phyloP scores from a whole-genome alignment of 2,329 filamentous ascomycete genomes.

The Aureobasidium sp. region DNA sequence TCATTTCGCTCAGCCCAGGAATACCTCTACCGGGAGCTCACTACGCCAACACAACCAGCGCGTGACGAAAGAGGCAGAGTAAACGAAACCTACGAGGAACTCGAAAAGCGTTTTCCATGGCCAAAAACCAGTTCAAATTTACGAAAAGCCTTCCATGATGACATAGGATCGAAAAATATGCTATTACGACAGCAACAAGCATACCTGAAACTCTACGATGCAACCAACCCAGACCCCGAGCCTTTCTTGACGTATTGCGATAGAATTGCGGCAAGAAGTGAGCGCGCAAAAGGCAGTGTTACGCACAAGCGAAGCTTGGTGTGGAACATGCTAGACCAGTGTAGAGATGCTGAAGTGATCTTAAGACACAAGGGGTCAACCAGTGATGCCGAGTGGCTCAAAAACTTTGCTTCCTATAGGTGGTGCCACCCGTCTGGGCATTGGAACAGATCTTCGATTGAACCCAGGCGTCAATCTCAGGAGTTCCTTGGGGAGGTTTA shows the following conservation, averaged over 20 bases:
- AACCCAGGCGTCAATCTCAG: too few species aligned
- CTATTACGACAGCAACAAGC: not conserved
- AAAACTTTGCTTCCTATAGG: not conserved
- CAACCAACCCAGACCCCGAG: not conserved
- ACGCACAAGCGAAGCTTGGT: not conserved
- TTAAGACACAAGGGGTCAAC: not conserved
- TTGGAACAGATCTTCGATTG: too few species aligned
- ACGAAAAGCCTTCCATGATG: not conserved
- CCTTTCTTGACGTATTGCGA: not conserved
- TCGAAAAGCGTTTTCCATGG: not conserved
- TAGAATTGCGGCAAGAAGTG: not conserved
- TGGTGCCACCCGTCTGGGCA: not conserved
- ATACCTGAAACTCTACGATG: not conserved
- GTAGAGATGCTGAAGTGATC: not conserved
- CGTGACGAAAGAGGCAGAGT: not conserved
- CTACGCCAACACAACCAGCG: not conserved
- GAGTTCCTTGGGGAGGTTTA: not conserved
- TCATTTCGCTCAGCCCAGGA: not conserved
- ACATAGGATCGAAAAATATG: not conserved
- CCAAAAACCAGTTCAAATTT: not conserved
- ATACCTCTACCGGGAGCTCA: not conserved
- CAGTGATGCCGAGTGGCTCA: not conserved
- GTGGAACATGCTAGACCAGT: not conserved
- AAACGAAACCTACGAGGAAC: not conserved
- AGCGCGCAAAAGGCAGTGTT: not conserved